Base-by-base conservation (phyloP, 2,329 filamentous ascomycete species). In the Nothopassalora personata region DNA sequence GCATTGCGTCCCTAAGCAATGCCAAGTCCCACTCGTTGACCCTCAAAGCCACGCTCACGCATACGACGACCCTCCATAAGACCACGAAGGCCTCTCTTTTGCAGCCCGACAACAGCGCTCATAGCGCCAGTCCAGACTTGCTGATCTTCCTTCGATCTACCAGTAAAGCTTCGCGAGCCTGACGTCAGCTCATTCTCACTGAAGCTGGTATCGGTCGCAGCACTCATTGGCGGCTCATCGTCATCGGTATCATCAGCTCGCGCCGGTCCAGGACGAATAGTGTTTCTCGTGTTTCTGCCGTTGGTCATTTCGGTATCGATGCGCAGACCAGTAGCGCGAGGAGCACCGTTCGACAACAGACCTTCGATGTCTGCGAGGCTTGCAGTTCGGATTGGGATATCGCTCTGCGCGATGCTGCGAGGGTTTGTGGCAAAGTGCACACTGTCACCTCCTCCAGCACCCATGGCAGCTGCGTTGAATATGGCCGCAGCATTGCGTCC, bases 401-500 rank as follows among this genome's bases (percentile, higher is more conserved):
- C 74, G 1, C 65, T 68, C 27, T 69, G 65, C 4, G 65, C 60
- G 6, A 63, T 66, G 78, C 80, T 61, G 23, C 60, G 56, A 45
- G 50, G 46, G 27, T 58, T 62, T 3, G 66, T 39, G 81, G 76
- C 68, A 68, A 85, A 90, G 55, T 88, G 86, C 30, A 93, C 90
- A 51, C 90, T 89, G 51, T 91, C 85, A 0, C 94, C 94, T 28
- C 94, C 92, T 10, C 94, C 94, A 1, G 94, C 94, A 0, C 92
- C 94, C 94, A 97, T 97, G 55, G 94, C 94, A 0, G 93, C 94
- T 0, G 94, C 94, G 66, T 99, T 99, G 80, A 99, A 99, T 0
- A 99, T 92, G 5, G 94, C 94, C 0, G 94, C 94, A 0, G 94
- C 93, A 66, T 97, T 99, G 50, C 93, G 84, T 51, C 90, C 94